These are phyloP conservation scores for Neofusicoccum kwambonambiense DNA, from an alignment of 2,329 filamentous ascomycete species.

Conservation along the genomic window DNA sequence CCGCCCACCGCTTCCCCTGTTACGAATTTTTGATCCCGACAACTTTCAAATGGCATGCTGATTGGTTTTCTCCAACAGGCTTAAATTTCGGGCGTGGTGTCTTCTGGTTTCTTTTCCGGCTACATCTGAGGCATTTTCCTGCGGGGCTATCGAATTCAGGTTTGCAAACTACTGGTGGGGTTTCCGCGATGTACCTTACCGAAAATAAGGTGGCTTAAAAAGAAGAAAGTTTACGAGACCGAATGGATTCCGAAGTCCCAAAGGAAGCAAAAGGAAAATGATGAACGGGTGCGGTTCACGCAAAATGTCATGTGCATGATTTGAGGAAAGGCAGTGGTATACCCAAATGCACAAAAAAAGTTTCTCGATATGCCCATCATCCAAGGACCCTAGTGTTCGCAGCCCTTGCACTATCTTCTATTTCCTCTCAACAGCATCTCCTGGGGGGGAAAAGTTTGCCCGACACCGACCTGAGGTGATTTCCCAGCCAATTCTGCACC, in stretches of 20 bases:
- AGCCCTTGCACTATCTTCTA: neutral
- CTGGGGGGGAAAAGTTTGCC: neutral
- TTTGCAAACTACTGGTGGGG: constrained; percentile 8
- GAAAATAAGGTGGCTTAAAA: constrained; percentile 19
- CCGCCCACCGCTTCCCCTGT: neutral
- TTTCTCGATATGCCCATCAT: constrained; percentile 1
- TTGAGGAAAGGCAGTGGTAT: constrained; percentile 12
- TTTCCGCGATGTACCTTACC: constrained; percentile 18
- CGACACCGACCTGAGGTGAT: no score
- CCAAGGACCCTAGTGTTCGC: neutral
- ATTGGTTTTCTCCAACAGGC: neutral
- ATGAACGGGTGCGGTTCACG: neutral
- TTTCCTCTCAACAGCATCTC: neutral
- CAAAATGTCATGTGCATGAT: constrained; percentile 9
- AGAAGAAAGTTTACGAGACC: constrained; percentile 15
- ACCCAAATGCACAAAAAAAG: constrained; percentile 18
- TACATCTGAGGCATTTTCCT: constrained; percentile 18
- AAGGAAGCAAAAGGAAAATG: neutral
- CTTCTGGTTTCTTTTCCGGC: constrained; percentile 19
- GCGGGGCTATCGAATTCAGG: constrained; percentile 18
- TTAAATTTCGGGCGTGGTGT: constrained; percentile 13
- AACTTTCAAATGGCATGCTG: neutral
- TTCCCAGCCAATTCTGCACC: no score
- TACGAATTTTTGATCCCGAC: no score
- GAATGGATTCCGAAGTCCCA: constrained; percentile 15